phyloP scores from a whole-genome alignment of 2,329 filamentous ascomycete species.

The Clarireedia paspali region DNA sequence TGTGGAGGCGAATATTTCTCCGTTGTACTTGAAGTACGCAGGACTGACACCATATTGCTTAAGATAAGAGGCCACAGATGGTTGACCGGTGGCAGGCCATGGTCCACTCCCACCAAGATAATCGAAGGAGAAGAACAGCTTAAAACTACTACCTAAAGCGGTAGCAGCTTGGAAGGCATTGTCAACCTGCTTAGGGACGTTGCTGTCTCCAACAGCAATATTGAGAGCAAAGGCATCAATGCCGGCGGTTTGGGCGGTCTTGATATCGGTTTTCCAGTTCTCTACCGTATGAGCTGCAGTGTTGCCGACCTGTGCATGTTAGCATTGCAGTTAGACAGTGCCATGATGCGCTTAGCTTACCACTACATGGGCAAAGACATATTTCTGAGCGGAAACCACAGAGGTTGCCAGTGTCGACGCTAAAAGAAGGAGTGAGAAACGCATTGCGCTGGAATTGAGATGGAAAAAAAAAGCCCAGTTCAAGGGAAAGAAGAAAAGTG shows the following conservation, averaged over 20 bases:
- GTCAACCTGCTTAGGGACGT: conserved; percentile 29
- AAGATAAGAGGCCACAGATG: conserved; percentile 22
- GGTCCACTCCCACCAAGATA: conserved; percentile 24
- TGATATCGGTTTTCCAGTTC: conserved; percentile 30
- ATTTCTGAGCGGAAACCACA: conserved; percentile 17
- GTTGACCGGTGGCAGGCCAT: conserved; percentile 24
- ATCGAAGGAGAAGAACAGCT: conserved; percentile 31
- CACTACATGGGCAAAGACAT: conserved; percentile 27
- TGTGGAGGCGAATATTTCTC: conserved; percentile 40
- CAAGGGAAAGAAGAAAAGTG: not conserved
- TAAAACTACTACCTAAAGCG: conserved; percentile 18
- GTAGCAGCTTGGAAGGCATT: conserved; percentile 31
- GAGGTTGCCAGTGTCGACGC: conserved; percentile 8
- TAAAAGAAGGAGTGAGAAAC: conserved; percentile 8
- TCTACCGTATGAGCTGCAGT: conserved; percentile 26
- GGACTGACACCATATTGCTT: conserved; percentile 27
- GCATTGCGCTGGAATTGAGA: conserved; percentile 2
- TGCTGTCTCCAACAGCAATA: conserved; percentile 26
- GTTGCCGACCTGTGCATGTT: conserved; percentile 17
- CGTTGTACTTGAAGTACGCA: conserved; percentile 33
- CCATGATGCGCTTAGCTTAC: conserved; percentile 8
- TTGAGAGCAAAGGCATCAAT: conserved; percentile 33
- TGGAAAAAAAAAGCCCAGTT: not conserved
- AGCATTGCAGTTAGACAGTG: no score
- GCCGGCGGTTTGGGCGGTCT: conserved; percentile 29